Evolutionary conservation across 257 asterid genomes (phyloP).

Genomic region (Euphrasia confusa): DNA sequence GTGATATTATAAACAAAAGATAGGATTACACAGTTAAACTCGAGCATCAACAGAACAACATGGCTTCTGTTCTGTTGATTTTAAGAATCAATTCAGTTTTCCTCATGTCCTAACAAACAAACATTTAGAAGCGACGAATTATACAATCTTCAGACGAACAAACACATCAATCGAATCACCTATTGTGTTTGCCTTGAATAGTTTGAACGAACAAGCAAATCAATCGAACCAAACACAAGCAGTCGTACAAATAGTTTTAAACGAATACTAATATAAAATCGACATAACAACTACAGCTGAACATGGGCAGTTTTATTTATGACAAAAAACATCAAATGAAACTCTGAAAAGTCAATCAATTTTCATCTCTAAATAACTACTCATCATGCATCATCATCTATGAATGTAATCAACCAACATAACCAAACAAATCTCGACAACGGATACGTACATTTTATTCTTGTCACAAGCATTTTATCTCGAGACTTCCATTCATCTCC

Average conservation of each 20-base stretch:
- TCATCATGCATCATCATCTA: conserved; percentile 27
- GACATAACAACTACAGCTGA: neutral
- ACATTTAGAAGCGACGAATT: no score
- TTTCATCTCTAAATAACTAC: conserved; percentile 20
- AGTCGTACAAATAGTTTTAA: no score
- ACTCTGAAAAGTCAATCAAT: conserved; percentile 20
- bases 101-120: neutral
- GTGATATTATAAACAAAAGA: no score
- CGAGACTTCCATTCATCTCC: conserved; percentile 39
- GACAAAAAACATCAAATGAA: conserved; percentile 17
- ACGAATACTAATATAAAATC: no score
- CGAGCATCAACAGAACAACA: no score
- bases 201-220: no score
- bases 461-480: neutral
- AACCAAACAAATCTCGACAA: conserved; percentile 25
- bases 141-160: no score
- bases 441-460: neutral
- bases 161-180: no score
- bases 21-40: no score
- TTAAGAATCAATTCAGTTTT: neutral
- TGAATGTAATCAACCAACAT: conserved; percentile 32
- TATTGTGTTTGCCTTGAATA: no score
- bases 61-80: no score
- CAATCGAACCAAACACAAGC: no score
- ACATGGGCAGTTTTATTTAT: neutral